Conservation (phyloP, 202 grass and related monocot species). For the Panicum virgatum region DNA sequence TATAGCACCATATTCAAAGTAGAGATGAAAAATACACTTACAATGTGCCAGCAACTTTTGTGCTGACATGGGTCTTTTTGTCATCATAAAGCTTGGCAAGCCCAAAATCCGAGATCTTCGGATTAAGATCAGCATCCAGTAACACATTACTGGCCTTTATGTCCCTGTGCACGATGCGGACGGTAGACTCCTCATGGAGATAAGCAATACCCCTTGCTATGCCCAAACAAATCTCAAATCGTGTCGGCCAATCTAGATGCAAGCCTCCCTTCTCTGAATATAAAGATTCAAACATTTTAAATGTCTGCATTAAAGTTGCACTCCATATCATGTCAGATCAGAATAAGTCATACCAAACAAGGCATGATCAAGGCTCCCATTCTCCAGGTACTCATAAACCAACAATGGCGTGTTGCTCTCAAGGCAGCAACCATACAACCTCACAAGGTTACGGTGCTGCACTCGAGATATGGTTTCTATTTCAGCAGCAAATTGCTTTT, state of each 20-base stretch:
- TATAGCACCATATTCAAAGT: not conserved
- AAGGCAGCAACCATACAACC: slow-evolving; percentile 79
- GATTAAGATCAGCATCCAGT: slow-evolving; percentile 67
- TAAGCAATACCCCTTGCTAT: slow-evolving; percentile 81
- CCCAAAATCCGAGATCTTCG: slow-evolving; percentile 91
- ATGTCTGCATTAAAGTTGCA: slow-evolving; percentile 2
- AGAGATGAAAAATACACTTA: slow-evolving; percentile 45
- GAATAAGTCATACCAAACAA: slow-evolving; percentile 58
- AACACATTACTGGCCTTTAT: slow-evolving; percentile 96
- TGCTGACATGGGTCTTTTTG: slow-evolving; percentile 85
- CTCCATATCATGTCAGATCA: slow-evolving; percentile 11
- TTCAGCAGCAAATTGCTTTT: slow-evolving; percentile 72
- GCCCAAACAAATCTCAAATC: slow-evolving; percentile 82
- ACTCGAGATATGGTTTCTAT: slow-evolving; percentile 81
- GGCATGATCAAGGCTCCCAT: slow-evolving; percentile 80
- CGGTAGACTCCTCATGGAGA: slow-evolving; percentile 74
- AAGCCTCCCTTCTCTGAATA: slow-evolving; percentile 58
- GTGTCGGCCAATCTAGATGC: slow-evolving; percentile 60
- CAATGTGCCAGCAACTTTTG: slow-evolving; percentile 89
- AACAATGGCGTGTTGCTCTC: slow-evolving; percentile 65
- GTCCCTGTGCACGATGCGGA: slow-evolving; percentile 85
- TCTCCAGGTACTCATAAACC: slow-evolving; percentile 88
- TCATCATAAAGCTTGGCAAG: slow-evolving; percentile 91
- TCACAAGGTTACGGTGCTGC: slow-evolving; percentile 85
- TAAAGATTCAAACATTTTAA: not conserved